Evolutionary conservation across 2,329 filamentous ascomycete genomes (phyloP).

Genomic region (Cercospora zeina): DNA sequence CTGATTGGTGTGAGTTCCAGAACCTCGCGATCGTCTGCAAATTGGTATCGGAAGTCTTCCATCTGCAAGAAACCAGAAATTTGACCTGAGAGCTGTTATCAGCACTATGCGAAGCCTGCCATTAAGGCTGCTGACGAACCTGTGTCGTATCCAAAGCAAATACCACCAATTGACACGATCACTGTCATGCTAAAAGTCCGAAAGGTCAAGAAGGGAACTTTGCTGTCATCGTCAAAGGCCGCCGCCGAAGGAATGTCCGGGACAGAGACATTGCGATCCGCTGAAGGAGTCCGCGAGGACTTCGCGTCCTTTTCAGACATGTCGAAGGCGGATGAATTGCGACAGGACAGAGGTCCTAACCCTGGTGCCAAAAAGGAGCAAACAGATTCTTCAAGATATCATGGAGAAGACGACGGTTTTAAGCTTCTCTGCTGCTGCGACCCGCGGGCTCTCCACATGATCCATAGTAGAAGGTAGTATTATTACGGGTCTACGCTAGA

Average conservation of each 20-base stretch:
- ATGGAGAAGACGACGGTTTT: background rate
- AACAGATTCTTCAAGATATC: background rate
- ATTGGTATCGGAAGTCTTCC: conserved; percentile 56
- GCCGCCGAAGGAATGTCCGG: conserved; percentile 16
- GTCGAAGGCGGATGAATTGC: background rate
- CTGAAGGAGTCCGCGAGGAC: conserved; percentile 14
- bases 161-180: conserved; percentile 39
- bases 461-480: background rate
- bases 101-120: background rate
- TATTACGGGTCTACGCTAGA: background rate
- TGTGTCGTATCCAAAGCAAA: conserved; percentile 40
- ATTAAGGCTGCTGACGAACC: background rate
- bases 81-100: conserved; percentile 54
- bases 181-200: conserved; percentile 37
- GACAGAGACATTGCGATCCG: conserved; percentile 9
- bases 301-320: conserved; percentile 16
- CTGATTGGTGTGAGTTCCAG: conserved; percentile 55
- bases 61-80: conserved; percentile 62
- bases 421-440: background rate
- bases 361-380: background rate
- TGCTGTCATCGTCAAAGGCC: conserved; percentile 24
- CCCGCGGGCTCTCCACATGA: conserved; percentile 10
- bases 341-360: background rate
- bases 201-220: conserved; percentile 24
- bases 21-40: conserved; percentile 46